Conservation (phyloP, 306 rosid genomes). For the Glycine latifolia region DNA sequence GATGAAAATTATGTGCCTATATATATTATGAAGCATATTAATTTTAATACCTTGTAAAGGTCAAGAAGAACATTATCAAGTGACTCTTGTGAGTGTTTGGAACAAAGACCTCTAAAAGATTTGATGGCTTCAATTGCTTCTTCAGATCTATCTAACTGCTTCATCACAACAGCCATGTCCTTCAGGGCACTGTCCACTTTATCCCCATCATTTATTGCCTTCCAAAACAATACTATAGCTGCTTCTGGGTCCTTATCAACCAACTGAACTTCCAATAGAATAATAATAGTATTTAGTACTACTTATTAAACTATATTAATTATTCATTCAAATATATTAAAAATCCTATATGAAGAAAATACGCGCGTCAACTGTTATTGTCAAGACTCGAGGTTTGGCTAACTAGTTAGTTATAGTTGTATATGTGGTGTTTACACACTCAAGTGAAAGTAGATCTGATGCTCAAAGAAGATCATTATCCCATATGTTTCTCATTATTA, state of each 20-base stretch:
- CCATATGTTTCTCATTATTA: not conserved
- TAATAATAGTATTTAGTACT: not conserved
- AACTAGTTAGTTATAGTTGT: not conserved
- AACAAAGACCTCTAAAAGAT: conserved; percentile 71
- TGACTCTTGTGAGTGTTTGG: conserved; percentile 88
- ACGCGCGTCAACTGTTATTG: not conserved
- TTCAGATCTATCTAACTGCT: conserved; percentile 81
- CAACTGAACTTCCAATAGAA: conserved; percentile 54
- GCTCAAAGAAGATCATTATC: not conserved
- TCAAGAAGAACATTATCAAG: conserved; percentile 89
- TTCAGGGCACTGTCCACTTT: conserved; percentile 88
- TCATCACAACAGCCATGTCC: conserved; percentile 98
- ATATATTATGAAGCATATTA: not conserved
- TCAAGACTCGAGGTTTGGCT: not conserved
- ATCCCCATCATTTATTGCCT: conserved; percentile 90
- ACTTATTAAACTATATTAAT: not conserved
- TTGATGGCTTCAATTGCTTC: conserved; percentile 94
- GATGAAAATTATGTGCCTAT: not conserved
- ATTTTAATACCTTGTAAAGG: conserved; percentile 72
- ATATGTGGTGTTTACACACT: not conserved
- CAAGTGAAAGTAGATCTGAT: not conserved
- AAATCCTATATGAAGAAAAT: not conserved
- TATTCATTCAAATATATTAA: conserved; percentile 5
- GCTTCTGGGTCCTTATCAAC: conserved; percentile 84
- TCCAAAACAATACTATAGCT: conserved; percentile 78